Evolutionary conservation across 352 stramenopile genomes (phyloP), one percentile per base, ranked within the genome.

Genomic region (Phytophthora pluvialis): DNA sequence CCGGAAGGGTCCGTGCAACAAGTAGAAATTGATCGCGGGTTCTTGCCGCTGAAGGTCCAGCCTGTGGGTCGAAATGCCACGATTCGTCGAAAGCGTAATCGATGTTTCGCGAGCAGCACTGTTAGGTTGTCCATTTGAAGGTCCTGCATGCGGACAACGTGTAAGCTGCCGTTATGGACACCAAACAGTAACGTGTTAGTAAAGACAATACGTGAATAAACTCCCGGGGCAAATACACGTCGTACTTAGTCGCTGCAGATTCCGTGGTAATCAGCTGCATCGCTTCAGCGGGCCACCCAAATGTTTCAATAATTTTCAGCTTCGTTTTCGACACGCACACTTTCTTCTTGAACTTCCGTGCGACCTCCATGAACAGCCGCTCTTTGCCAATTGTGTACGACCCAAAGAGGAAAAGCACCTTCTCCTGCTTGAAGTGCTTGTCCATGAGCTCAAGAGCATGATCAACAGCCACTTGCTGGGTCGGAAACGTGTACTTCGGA

Each of bases 331-430:
- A 91, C 32, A 96, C 80, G 54, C 79, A 94, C 32, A 96, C 85
- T 49, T 95, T 91, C 55, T 73, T 79, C 49, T 80, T 43, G 45
- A 81, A 84, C 35, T 79, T 80, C 54, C 89, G 64, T n/a, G 95
- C 93, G 3, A 98, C 86, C 45, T 97, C 91, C 70, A 98, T 90
- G 55, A 98, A 98, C n/a, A 99, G 86, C 16, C 88, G 84, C 67
- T 99, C 97, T 65, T 99, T 99, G 15, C 97, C 97, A 58, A 99
- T 98, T 7, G 94, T 98, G 59, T 99, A 99, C 21, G 94, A 97
- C 26, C 96, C 97, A 78, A 99, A 98, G 11, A 99, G 74, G 60
- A 97, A 98, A 0, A 99, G 75, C 16, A 88, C 72, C 51, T 89
- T 90, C n/a, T 93, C 70, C 44, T 80, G 64, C 50, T 64, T 72